phyloP scores from a whole-genome alignment of 176 grass and related monocot genomes.

The Poa annua region DNA sequence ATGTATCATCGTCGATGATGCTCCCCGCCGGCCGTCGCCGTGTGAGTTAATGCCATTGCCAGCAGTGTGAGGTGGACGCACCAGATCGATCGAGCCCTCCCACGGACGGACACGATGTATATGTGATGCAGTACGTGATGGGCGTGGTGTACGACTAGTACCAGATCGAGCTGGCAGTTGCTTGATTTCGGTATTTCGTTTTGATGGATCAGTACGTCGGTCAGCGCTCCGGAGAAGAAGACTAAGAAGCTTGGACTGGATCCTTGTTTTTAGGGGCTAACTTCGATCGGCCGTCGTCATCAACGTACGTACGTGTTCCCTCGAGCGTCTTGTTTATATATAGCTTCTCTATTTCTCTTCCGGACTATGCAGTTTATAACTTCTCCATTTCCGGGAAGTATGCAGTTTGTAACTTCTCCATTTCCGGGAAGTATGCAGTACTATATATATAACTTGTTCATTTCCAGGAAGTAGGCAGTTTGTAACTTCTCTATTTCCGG shows the following conservation, averaged over 20 bases:
- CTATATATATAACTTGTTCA: neutral
- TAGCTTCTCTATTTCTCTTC: too few species aligned
- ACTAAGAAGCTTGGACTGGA: neutral
- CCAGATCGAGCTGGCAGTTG: neutral
- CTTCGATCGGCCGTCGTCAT: neutral
- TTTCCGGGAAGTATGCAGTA: neutral
- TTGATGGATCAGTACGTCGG: neutral
- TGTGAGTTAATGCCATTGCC: conserved; percentile 18
- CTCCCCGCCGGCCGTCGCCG: neutral
- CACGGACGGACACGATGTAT: neutral
- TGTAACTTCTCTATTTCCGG: neutral
- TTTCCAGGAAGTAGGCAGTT: neutral
- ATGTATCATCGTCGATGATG: neutral
- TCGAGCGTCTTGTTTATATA: neutral
- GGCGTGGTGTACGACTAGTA: too few species aligned
- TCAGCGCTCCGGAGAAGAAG: neutral
- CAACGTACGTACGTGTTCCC: neutral
- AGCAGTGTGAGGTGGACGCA: neutral
- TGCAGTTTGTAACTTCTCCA: neutral
- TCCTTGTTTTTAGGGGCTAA: neutral
- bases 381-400: too few species aligned
- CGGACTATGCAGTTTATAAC: too few species aligned
- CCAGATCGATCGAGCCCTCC: neutral
- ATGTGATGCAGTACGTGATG: too few species aligned
- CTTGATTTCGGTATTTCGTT: neutral